A percentile compares a stretch with the other conserved stretches of the same genome.
Evolutionary conservation across 1,284 basidiomycete genomes (phyloP).

Genomic region (Crucibulum cyathiforme): DNA sequence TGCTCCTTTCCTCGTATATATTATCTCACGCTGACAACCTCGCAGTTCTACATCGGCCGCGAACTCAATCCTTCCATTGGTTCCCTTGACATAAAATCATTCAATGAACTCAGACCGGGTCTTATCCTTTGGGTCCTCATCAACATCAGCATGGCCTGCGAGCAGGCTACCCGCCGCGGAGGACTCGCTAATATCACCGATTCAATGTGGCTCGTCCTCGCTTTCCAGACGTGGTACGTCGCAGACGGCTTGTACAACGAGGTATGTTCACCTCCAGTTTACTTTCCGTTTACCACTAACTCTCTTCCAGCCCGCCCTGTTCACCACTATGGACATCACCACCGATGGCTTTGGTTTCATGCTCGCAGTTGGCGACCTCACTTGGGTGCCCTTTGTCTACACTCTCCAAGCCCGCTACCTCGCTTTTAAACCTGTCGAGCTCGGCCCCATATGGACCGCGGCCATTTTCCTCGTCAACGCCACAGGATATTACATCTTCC

Average conservation of each 20-base stretch:
- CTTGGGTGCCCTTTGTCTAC: constrained; percentile 97
- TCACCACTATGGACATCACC: constrained; percentile 98
- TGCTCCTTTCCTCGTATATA: constrained; percentile 33
- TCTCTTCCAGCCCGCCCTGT: constrained; percentile 70
- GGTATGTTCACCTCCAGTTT: constrained; percentile 47
- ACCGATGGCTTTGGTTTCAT: constrained; percentile 99
- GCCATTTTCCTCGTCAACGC: constrained; percentile 75
- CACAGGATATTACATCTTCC: constrained; percentile 92
- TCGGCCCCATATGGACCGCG: constrained; percentile 70
- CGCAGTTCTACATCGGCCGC: constrained; percentile 96
- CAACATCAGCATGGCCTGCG: constrained; percentile 91
- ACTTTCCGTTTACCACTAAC: constrained; percentile 1
- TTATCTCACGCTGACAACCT: background rate
- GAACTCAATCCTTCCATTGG: constrained; percentile 93
- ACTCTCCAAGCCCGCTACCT: constrained; percentile 94
- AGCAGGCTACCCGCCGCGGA: constrained; percentile 83
- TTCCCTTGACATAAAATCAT: constrained; percentile 94
- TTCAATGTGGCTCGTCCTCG: constrained; percentile 89
- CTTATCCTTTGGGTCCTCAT: constrained; percentile 95
- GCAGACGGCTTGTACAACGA: constrained; percentile 89
- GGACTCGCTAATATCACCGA: constrained; percentile 79
- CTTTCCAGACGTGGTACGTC: constrained; percentile 91
- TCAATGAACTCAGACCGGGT: constrained; percentile 96
- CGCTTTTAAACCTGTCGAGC: constrained; percentile 84
- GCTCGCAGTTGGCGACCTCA: constrained; percentile 92